Percentiles rank a stretch among this genome's conserved stretches.
phyloP scores from a whole-genome alignment of 148 eudicot species.

The Diospyros kaki region DNA sequence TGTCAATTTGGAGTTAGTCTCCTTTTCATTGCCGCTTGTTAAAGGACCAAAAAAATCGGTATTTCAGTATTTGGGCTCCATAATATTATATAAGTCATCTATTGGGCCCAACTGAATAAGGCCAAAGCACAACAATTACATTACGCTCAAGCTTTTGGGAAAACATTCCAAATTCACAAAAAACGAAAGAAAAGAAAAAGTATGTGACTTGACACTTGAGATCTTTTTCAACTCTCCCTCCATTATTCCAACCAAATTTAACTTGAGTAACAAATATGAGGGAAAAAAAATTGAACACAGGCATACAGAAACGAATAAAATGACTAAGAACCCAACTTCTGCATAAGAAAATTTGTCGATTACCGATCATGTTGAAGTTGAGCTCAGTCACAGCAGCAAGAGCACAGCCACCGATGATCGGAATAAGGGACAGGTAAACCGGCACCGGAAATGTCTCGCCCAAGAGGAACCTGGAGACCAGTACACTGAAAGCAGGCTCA shows the following conservation, averaged over 20 bases:
- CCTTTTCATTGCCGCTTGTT: neutral
- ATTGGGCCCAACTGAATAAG: neutral
- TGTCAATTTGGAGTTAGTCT: neutral
- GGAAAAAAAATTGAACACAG: neutral
- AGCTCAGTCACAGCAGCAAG: slow-evolving; percentile 94
- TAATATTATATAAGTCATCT: no score
- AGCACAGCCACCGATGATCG: slow-evolving; percentile 90
- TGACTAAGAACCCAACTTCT: neutral
- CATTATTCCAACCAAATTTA: neutral
- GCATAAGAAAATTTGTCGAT: neutral
- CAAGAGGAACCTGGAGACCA: slow-evolving; percentile 80
- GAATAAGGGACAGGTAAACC: slow-evolving; percentile 81
- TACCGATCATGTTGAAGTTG: slow-evolving; percentile 93
- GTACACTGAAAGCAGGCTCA: slow-evolving; percentile 95
- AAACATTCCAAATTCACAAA: no score
- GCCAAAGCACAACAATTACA: neutral
- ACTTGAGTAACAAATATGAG: neutral
- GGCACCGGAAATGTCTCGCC: slow-evolving; percentile 75
- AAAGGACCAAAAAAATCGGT: neutral
- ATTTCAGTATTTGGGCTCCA: neutral
- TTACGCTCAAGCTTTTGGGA: neutral
- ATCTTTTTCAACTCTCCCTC: neutral
- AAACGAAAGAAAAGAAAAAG: no score
- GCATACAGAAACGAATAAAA: neutral
- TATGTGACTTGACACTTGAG: neutral